Evolutionary conservation across 2,329 filamentous ascomycete species (phyloP).

Genomic region (Verticillium alfalfae): DNA sequence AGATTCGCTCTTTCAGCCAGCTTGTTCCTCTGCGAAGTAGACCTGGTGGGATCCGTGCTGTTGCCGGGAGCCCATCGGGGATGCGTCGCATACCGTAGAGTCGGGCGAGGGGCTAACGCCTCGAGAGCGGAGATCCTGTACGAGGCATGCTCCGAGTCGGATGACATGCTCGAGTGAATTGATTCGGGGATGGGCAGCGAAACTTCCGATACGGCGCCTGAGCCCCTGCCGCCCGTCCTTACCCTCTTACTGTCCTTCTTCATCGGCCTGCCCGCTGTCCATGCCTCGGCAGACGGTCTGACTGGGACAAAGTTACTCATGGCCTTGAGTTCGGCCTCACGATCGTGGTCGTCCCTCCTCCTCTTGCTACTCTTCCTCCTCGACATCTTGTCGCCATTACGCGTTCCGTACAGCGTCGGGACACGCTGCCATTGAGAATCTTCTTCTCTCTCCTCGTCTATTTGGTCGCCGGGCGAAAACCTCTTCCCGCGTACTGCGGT

Average conservation of each 20-base stretch:
- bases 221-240: constrained; percentile 37
- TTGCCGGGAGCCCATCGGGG: constrained; percentile 49
- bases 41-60: constrained; percentile 38
- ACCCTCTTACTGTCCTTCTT: constrained; percentile 62
- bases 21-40: constrained; percentile 46
- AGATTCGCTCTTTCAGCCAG: constrained; percentile 46
- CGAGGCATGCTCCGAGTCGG: constrained; percentile 65
- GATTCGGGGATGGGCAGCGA: constrained; percentile 72
- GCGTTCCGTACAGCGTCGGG: constrained; percentile 19
- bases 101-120: constrained; percentile 79
- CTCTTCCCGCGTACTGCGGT: constrained; percentile 4
- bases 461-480: constrained; percentile 1
- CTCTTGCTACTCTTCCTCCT: constrained; percentile 69
- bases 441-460: background rate
- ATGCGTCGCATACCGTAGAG: constrained; percentile 67
- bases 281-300: constrained; percentile 54
- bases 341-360: constrained; percentile 66
- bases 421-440: background rate
- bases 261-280: constrained; percentile 53
- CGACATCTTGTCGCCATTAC: constrained; percentile 31
- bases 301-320: constrained; percentile 69
- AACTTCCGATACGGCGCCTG: constrained; percentile 60
- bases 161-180: constrained; percentile 70
- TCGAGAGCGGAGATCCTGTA: constrained; percentile 78
- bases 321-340: constrained; percentile 83